These are phyloP conservation scores for Globisporangium yorkense DNA, from an alignment of 352 stramenopile genomes.

Conservation along the genomic window DNA sequence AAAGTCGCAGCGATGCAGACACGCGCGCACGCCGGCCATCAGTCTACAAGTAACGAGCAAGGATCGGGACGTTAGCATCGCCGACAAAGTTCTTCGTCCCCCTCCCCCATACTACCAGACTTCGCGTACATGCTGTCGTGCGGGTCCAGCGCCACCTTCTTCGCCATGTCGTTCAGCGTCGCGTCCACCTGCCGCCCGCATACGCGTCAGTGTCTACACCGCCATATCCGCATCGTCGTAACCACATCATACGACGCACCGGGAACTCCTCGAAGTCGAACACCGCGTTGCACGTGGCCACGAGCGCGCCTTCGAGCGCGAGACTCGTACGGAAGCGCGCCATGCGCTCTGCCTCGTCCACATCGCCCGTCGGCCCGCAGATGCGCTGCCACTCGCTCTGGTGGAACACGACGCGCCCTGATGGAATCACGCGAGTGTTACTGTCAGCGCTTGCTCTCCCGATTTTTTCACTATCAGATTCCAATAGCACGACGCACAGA, in stretches of 20 bases:
- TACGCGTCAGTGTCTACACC: background rate
- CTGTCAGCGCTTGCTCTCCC: background rate
- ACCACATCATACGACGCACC: conserved; percentile 17
- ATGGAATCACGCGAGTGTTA: background rate
- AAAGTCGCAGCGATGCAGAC: conserved; percentile 64
- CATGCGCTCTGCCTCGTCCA: conserved; percentile 57
- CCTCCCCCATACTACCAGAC: background rate
- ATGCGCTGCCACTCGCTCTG: conserved; percentile 75
- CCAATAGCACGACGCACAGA: background rate
- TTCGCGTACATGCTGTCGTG: conserved; percentile 36
- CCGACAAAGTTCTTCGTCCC: too few species aligned
- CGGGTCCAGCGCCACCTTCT: conserved; percentile 37
- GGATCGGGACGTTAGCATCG: too few species aligned
- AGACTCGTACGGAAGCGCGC: conserved; percentile 71
- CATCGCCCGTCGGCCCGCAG: conserved; percentile 28
- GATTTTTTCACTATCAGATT: too few species aligned
- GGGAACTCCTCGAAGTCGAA: conserved; percentile 75
- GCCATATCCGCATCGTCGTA: background rate
- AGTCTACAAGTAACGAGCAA: conserved; percentile 21
- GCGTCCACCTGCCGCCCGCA: conserved; percentile 33
- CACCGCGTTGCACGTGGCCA: conserved; percentile 68
- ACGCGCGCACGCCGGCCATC: conserved; percentile 59
- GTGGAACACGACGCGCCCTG: conserved; percentile 54
- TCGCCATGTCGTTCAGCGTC: conserved; percentile 51
- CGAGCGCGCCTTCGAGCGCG: conserved; percentile 51